These are phyloP conservation scores for Penicillium tannophilum DNA, from an alignment of 495 filamentous ascomycete genomes.

Conservation along the genomic window DNA sequence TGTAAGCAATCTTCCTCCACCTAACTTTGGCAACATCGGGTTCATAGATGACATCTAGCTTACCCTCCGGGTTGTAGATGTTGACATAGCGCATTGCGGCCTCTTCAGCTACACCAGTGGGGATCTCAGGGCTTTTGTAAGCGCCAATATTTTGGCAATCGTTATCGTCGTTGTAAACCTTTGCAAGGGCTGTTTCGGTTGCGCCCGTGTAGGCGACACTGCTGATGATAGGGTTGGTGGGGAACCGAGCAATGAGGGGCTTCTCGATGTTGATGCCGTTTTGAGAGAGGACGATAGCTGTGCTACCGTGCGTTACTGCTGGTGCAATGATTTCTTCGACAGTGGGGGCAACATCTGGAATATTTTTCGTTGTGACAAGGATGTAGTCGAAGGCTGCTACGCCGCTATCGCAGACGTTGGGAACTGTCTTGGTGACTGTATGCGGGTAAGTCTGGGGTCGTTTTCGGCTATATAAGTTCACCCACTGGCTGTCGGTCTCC, in stretches of 20 bases:
- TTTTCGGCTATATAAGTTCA: neutral
- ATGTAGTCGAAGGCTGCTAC: constrained; percentile 49
- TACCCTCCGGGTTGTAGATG: constrained; percentile 39
- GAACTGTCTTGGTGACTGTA: constrained; percentile 40
- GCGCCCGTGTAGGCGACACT: constrained; percentile 55
- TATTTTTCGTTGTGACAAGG: constrained; percentile 46
- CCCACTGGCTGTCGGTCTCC: constrained; percentile 11
- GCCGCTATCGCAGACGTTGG: constrained; percentile 34
- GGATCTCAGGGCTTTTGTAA: constrained; percentile 39
- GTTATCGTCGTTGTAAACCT: constrained; percentile 4
- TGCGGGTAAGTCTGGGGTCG: neutral
- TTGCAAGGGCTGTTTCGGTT: constrained; percentile 14
- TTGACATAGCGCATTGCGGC: constrained; percentile 40
- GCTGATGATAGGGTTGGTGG: constrained; percentile 52
- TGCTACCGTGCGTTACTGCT: constrained; percentile 49
- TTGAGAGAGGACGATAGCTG: constrained; percentile 59
- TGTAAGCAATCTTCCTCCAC: constrained; percentile 45
- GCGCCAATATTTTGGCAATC: constrained; percentile 46
- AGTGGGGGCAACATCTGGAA: constrained; percentile 43
- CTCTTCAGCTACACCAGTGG: constrained; percentile 8
- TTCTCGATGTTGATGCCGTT: constrained; percentile 67
- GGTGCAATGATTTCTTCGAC: constrained; percentile 48
- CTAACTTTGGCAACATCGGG: constrained; percentile 39
- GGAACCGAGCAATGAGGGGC: constrained; percentile 52
- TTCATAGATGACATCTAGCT: constrained; percentile 27